Evolutionary conservation across 495 filamentous ascomycete species (phyloP), one percentile per base, ranked within the genome.

Genomic region (Penicillium coprophilum): DNA sequence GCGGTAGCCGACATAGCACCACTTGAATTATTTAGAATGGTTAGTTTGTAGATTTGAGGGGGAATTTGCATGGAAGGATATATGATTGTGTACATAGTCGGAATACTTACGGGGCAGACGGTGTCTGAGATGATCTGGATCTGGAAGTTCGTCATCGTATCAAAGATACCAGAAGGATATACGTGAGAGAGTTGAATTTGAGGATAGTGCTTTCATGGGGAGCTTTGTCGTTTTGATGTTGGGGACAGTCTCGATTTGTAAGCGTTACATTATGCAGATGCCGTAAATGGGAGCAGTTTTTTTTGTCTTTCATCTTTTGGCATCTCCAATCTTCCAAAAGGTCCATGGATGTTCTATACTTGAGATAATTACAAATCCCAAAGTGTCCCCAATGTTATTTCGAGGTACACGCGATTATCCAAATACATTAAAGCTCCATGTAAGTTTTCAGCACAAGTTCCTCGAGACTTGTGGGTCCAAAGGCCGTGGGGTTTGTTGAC

Each of bases 1-100:
- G 53, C 82, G 84, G 63, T 88, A 87, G 63, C 90, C 90, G n/a
- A 96, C 75, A 68, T 90, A 95, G 78, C 91, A 96, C 88, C 75
- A 77, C 75, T 77, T 32, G 5, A 13, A 38, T 6, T 46, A 17
- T 38, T 38, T 15, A 6, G 24, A 17, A 38, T 38, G 7, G 40
- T 39, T 73, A 11, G 46, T 55, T 28, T 31, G 28, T 64, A 51
- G 45, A 47, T 49, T 55, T 58, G 44, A n/a, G 17, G 39, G n/a
- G 5, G 49, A 27, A 17, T 47, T 58, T 21, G 12, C 47, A 13
- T 45, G 10, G 6, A 38, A n/a, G 40, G 49, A 30, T 53, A 27
- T 47, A n/a, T n/a, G 43, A 49, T 46, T 27, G 46, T 19, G 34
- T 45, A 21, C 27, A 31, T 47, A 34, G 43, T 41, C 40, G 50